Evolutionary conservation across 2,329 filamentous ascomycete genomes (phyloP), one percentile per base, ranked within the genome.

Genomic region (Bertia moriformis): DNA sequence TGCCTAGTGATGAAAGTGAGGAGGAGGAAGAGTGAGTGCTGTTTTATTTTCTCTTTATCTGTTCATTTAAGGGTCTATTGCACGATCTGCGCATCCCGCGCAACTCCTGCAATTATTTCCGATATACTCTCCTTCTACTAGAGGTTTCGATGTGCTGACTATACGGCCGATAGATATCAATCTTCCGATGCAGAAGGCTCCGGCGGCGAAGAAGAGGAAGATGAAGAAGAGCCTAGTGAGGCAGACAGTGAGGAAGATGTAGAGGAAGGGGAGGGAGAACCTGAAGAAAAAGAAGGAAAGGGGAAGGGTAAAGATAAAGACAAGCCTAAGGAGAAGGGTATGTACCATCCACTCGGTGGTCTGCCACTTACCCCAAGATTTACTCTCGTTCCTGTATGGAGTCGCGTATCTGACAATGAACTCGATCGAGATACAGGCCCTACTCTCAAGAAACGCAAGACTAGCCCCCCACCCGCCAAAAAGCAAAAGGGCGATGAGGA

Each of bases 391-490:
- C n/a, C 24, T n/a, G n/a, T 29, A 10, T 10, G 10, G 10, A 10
- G 10, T 29, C 24, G 10, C 24, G 24, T n/a, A 29, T 29, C 24
- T 29, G n/a, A 19, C 24, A 29, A 10, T 29, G n/a, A 29, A n/a
- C n/a, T n/a, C n/a, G n/a, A n/a, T n/a, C n/a, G n/a, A n/a, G n/a
- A n/a, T n/a, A n/a, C n/a, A 29, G 24, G 10, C n/a, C 24, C 24
- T 29, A 10, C 24, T n/a, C n/a, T n/a, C 18, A 17, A 18, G 13
- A 14, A 29, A 24, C 19, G 19, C n/a, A 14, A 18, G 18, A 30
- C 39, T 47, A 46, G 40, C 38, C 46, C 48, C 18, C 47, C 48
- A 15, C 44, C 45, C 4, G 40, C 44, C 33, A 53, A 53, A 40
- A 49, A 49, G 43, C 48, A 44, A 39, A 52, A 50, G 40, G 51